Evolutionary conservation across 805 yeast species (phyloP).

Genomic region (Brettanomyces nanus): DNA sequence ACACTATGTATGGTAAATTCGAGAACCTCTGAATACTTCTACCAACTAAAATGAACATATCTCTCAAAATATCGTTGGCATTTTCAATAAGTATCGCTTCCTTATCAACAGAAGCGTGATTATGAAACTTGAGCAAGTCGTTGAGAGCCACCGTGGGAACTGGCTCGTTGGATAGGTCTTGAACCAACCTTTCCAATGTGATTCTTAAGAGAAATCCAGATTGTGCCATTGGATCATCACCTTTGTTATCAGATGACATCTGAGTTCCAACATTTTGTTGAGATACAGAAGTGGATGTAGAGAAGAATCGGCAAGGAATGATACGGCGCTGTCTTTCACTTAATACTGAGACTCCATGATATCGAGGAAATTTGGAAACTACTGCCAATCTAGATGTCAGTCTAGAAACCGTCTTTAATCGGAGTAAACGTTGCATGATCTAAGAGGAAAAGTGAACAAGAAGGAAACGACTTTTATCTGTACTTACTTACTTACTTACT

Average conservation of each 20-base stretch:
- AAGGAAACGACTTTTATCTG: too few species aligned
- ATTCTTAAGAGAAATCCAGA: conserved; percentile 1
- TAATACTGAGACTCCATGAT: too few species aligned
- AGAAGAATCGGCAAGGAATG: too few species aligned
- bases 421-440: too few species aligned
- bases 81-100: conserved; percentile 13
- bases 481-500: too few species aligned
- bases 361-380: too few species aligned
- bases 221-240: neutral
- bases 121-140: conserved; percentile 2
- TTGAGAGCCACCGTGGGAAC: conserved; percentile 3
- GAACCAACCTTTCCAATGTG: neutral
- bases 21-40: conserved; percentile 64
- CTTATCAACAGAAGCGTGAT: neutral
- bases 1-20: conserved; percentile 72
- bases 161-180: conserved; percentile 1
- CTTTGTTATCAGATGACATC: neutral
- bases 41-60: conserved; percentile 55
- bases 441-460: too few species aligned
- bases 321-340: too few species aligned
- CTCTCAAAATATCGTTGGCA: conserved; percentile 50
- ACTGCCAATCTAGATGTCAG: too few species aligned
- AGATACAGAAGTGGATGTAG: too few species aligned
- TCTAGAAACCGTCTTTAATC: too few species aligned
- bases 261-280: too few species aligned